Percentiles rank a stretch among this genome's conserved stretches.
phyloP scores from a whole-genome alignment of 176 grass and related monocot species.

The Oryza rufipogon region DNA sequence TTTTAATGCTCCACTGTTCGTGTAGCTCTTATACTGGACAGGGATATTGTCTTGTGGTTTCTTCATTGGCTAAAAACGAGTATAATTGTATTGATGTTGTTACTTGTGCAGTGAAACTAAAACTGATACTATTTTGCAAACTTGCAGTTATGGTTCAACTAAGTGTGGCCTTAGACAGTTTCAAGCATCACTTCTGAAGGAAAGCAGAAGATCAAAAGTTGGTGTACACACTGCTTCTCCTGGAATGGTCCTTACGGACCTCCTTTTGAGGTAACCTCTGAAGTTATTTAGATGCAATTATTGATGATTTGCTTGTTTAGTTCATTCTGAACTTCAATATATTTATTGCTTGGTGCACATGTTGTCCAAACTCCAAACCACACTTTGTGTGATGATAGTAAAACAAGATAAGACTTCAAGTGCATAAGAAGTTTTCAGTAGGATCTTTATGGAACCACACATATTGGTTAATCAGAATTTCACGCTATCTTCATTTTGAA shows the following conservation, averaged over 20 bases:
- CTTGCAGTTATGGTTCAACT: slow-evolving; percentile 93
- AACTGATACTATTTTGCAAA: slow-evolving; percentile 23
- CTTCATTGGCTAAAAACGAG: slow-evolving; percentile 23
- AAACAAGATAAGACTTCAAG: not conserved
- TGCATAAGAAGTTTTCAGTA: not conserved
- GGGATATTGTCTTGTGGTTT: not conserved
- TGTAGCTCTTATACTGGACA: slow-evolving; percentile 5
- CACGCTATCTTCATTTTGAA: not conserved
- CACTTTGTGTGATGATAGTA: not conserved
- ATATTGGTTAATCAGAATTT: not conserved
- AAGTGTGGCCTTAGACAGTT: slow-evolving; percentile 96
- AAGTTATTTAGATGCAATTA: slow-evolving; percentile 30
- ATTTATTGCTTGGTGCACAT: not conserved
- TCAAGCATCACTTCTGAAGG: slow-evolving; percentile 87
- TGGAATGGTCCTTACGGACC: slow-evolving; percentile 97
- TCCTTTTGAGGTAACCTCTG: slow-evolving; percentile 80
- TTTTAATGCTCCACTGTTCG: not conserved
- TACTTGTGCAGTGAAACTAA: slow-evolving; percentile 31
- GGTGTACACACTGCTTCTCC: slow-evolving; percentile 97
- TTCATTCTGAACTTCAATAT: slow-evolving; percentile 11
- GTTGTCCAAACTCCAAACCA: slow-evolving; percentile 32
- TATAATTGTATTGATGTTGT: slow-evolving; percentile 6
- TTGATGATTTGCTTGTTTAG: slow-evolving; percentile 10
- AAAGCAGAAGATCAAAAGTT: slow-evolving; percentile 90
- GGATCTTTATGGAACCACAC: not conserved